These are phyloP conservation scores for Dendrocalamus sinicus DNA, from an alignment of 176 grass and related monocot genomes.

Conservation along the genomic window DNA sequence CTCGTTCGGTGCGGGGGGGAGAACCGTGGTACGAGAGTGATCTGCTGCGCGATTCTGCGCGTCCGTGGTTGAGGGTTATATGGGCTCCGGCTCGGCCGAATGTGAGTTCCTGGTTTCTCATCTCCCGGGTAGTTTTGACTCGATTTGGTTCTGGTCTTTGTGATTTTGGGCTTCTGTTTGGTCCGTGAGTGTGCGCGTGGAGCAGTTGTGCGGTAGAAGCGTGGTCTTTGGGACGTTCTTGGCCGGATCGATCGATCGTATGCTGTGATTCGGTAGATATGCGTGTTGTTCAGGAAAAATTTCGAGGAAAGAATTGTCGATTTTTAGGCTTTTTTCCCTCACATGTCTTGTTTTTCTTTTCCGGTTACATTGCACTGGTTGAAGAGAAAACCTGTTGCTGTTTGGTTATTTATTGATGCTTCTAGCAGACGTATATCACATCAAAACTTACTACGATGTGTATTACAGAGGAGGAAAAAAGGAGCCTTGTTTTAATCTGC, in stretches of 20 bases:
- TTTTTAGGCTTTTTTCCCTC: not conserved
- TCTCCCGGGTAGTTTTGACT: not conserved
- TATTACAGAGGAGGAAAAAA: not conserved
- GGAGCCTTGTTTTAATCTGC: not conserved
- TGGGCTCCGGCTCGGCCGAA: slow-evolving; percentile 26
- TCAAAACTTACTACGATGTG: not conserved
- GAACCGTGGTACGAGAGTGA: not conserved
- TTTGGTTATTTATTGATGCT: slow-evolving; percentile 9
- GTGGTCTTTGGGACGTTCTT: not conserved
- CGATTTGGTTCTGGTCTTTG: not conserved
- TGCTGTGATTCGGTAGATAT: not conserved
- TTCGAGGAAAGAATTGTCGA: slow-evolving; percentile 17
- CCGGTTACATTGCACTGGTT: slow-evolving; percentile 31
- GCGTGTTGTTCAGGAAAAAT: slow-evolving; percentile 17
- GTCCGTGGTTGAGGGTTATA: not conserved
- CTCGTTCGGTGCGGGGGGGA: not conserved
- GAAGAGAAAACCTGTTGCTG: slow-evolving; percentile 6
- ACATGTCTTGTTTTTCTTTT: not conserved
- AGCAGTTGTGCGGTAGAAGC: slow-evolving; percentile 1
- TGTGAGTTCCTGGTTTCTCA: slow-evolving; percentile 35
- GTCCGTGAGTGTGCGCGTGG: not conserved
- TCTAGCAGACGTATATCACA: not conserved
- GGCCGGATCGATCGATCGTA: slow-evolving; percentile 41
- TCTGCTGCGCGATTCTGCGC: not conserved
- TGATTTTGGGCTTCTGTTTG: not conserved